These are phyloP conservation scores for Wickerhamomyces alni DNA, from an alignment of 805 yeast species.

Conservation along the genomic window DNA sequence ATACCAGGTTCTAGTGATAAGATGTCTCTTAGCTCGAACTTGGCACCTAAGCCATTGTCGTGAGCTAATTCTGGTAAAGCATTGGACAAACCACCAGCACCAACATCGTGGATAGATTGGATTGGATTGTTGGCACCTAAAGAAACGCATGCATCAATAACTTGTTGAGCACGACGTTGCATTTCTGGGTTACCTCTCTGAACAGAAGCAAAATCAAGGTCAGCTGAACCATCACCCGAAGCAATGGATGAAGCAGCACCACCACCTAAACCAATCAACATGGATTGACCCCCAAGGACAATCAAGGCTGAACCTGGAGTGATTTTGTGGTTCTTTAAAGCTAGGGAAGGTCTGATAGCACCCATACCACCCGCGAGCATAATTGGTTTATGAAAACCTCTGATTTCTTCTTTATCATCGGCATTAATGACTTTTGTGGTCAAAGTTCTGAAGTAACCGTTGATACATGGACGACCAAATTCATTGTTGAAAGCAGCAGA, in stretches of 20 bases:
- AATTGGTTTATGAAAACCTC: slow-evolving; percentile 98
- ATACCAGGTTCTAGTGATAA: slow-evolving; percentile 92
- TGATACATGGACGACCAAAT: slow-evolving; percentile 96
- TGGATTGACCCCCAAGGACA: slow-evolving; percentile 95
- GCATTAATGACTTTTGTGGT: slow-evolving; percentile 68
- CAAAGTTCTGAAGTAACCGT: slow-evolving; percentile 94
- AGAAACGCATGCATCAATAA: slow-evolving; percentile 88
- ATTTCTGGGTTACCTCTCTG: slow-evolving; percentile 99
- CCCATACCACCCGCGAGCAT: slow-evolving; percentile 99
- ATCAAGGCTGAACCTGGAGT: slow-evolving; percentile 89
- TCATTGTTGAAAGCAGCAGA: slow-evolving; percentile 98
- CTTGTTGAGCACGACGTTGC: slow-evolving; percentile 99
- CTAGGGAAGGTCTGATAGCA: slow-evolving; percentile 87
- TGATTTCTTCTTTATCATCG: slow-evolving; percentile 61
- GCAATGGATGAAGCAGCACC: slow-evolving; percentile 98
- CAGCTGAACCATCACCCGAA: slow-evolving; percentile 96
- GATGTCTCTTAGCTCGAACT: slow-evolving; percentile 84
- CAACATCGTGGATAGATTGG: slow-evolving; percentile 96
- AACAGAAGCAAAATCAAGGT: slow-evolving; percentile 95
- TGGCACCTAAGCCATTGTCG: slow-evolving; percentile 94
- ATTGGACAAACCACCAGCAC: slow-evolving; percentile 98
- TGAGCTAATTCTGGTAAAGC: slow-evolving; percentile 97
- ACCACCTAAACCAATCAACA: slow-evolving; percentile 98
- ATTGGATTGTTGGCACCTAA: slow-evolving; percentile 74
- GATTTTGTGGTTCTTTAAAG: slow-evolving; percentile 79